Evolutionary conservation across 352 stramenopile species (phyloP), one percentile per base, ranked within the genome.

Genomic region (Pythium oligandrum): DNA sequence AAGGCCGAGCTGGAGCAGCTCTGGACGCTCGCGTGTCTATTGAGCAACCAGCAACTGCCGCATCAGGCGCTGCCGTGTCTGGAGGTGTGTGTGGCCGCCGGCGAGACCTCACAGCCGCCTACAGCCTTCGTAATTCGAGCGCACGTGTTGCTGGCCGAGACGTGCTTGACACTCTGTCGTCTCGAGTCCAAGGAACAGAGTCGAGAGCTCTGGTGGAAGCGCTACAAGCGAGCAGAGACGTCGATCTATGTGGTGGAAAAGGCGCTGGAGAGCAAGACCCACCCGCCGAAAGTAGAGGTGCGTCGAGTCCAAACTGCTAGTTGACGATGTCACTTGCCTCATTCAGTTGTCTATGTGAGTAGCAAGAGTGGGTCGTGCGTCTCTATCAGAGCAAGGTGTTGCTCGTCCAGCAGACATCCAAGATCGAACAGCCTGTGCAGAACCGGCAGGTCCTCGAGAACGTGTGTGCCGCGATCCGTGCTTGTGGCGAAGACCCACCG

Each of bases 341-440:
- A n/a, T n/a, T n/a, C n/a, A n/a, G n/a, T n/a, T n/a, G n/a, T n/a
- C n/a, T n/a, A n/a, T n/a, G n/a, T n/a, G n/a, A 51, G 31, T 31
- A 78, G 69, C 36, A 55, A 45, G 73, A 74, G 43, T 86, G 64
- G 68, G 63, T 61, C 17, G 59, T 77, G 34, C 68, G 74, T 6
- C 43, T 87, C 33, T 54, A 75, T 48, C 86, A 88, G 55, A 54
- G 57, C 40, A 83, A 86, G 61, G 86, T 75, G 44, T 50, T 83
- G 40, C 58, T 83, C 8, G 51, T 73, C 40, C 68, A 76, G 17
- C 30, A 33, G 39, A 52, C 75, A 33, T 59, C 78, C n/a, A 86
- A 82, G 42, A 54, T 17, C 8, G 73, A 86, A 10, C 50, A 54
- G 0, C 12, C 44, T 0, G 53, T 51, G 8, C 76, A 74, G 64